phyloP scores from a whole-genome alignment of 805 yeast genomes.

The Myxozyma geophila region DNA sequence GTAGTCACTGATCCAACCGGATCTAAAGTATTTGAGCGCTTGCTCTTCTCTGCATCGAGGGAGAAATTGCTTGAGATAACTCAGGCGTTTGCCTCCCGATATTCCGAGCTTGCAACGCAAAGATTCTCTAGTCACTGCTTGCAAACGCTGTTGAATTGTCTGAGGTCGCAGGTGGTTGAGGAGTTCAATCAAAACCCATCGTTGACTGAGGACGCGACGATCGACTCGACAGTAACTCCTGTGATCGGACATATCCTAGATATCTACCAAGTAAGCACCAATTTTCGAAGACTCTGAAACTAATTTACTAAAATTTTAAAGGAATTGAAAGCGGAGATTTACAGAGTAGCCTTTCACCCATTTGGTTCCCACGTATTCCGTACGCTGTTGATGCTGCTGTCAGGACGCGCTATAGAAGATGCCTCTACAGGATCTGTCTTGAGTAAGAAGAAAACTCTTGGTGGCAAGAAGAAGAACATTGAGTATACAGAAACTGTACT shows the following conservation, averaged over 20 bases:
- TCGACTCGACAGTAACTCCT: conserved; percentile 15
- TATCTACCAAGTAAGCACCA: conserved; percentile 4
- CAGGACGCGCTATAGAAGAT: conserved; percentile 71
- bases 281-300: too few relatives aligned
- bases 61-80: conserved; percentile 66
- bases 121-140: conserved; percentile 93
- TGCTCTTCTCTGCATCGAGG: conserved; percentile 68
- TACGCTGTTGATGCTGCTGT: conserved; percentile 66
- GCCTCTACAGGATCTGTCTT: conserved; percentile 10
- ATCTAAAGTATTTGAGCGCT: conserved; percentile 87
- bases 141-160: conserved; percentile 69
- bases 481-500: not conserved
- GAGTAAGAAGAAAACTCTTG: conserved; percentile 22
- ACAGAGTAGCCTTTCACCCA: conserved; percentile 67
- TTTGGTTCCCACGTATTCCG: conserved; percentile 90
- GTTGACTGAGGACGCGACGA: not conserved
- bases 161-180: conserved; percentile 10
- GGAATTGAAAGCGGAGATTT: conserved; percentile 66
- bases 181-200: conserved; percentile 14
- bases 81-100: conserved; percentile 55
- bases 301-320: not conserved
- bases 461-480: conserved; percentile 4
- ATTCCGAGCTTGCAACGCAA: conserved; percentile 76
- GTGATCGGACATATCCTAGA: conserved; percentile 9
- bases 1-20: conserved; percentile 93